A percentile compares a stretch with the other conserved stretches of the same genome.
Evolutionary conservation across 495 filamentous ascomycete species (phyloP).

Genomic region (Penicillium taxi): DNA sequence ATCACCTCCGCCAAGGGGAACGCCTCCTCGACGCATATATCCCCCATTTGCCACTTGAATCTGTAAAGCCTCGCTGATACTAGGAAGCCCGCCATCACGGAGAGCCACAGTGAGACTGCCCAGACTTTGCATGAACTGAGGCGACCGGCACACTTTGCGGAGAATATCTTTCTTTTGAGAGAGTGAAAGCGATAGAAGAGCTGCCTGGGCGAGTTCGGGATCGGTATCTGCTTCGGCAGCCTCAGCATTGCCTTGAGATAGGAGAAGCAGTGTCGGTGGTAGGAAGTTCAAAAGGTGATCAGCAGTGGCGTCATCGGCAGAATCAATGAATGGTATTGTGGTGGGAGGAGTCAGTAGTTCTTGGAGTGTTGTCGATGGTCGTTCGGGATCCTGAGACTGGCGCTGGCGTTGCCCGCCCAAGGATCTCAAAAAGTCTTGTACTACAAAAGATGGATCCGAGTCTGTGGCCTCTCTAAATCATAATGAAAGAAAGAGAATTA

Average conservation of each 20-base stretch:
- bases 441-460: constrained; percentile 55
- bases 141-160: constrained; percentile 74
- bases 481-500: constrained; percentile 2
- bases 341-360: constrained; percentile 72
- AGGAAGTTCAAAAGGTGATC: constrained; percentile 70
- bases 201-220: constrained; percentile 57
- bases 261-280: constrained; percentile 62
- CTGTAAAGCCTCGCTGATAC: constrained; percentile 75
- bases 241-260: constrained; percentile 59
- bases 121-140: constrained; percentile 84
- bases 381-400: constrained; percentile 45
- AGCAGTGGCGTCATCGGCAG: constrained; percentile 53
- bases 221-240: constrained; percentile 53
- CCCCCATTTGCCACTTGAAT: constrained; percentile 77
- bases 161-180: constrained; percentile 77
- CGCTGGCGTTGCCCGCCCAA: constrained; percentile 48
- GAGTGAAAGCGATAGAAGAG: constrained; percentile 62
- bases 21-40: constrained; percentile 57
- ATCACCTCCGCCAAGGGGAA: constrained; percentile 81
- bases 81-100: constrained; percentile 85
- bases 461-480: constrained; percentile 29
- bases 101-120: constrained; percentile 78
- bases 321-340: constrained; percentile 70
- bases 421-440: constrained; percentile 83
- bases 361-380: constrained; percentile 72